These are phyloP conservation scores for Populus ilicifolia DNA, from an alignment of 345 rosid species.

Conservation along the genomic window DNA sequence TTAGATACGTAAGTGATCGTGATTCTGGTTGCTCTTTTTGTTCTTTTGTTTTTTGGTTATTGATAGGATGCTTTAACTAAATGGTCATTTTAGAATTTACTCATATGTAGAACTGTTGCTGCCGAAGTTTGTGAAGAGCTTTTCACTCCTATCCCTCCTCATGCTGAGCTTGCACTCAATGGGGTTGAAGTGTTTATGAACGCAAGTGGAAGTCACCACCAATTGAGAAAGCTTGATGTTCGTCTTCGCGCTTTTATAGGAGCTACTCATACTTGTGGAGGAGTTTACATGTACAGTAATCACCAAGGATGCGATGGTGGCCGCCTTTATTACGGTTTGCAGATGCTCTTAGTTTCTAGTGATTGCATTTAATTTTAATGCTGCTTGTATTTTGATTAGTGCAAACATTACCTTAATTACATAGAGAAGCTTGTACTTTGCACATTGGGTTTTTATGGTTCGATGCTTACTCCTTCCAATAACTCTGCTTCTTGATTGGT, in stretches of 20 bases:
- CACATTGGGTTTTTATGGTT: neutral
- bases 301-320: slow-evolving; percentile 98
- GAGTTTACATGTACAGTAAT: slow-evolving; percentile 95
- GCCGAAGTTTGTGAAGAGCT: slow-evolving; percentile 95
- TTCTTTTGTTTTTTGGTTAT: neutral
- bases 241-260: slow-evolving; percentile 71
- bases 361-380: neutral
- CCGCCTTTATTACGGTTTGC: slow-evolving; percentile 79
- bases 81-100: neutral
- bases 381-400: neutral
- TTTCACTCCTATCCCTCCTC: slow-evolving; percentile 73
- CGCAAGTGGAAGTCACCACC: slow-evolving; percentile 98
- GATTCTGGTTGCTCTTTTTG: neutral
- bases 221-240: slow-evolving; percentile 75
- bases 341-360: neutral
- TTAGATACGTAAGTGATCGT: slow-evolving; percentile 60
- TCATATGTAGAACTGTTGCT: slow-evolving; percentile 69
- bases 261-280: slow-evolving; percentile 82
- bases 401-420: neutral
- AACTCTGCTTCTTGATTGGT: neutral
- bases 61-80: neutral
- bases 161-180: slow-evolving; percentile 90
- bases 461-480: neutral
- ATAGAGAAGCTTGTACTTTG: neutral
- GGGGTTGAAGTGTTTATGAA: slow-evolving; percentile 97